These are phyloP conservation scores for Penstemon davidsonii DNA, from an alignment of 257 asterid genomes.

Conservation along the genomic window DNA sequence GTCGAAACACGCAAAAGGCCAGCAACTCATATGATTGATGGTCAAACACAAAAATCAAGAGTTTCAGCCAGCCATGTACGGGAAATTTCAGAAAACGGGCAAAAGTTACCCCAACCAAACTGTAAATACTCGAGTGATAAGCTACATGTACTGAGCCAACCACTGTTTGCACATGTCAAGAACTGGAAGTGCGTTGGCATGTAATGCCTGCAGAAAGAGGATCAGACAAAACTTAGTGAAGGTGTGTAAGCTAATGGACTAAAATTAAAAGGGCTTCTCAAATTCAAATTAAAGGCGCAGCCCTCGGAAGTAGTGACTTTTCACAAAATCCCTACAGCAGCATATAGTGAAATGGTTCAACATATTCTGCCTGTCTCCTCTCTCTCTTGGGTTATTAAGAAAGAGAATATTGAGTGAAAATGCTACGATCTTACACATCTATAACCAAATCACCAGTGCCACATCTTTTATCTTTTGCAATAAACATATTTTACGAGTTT, in stretches of 20 bases:
- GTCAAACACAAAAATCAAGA: constrained; percentile 21
- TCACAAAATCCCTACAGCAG: too few species aligned
- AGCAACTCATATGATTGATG: neutral
- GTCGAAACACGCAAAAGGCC: neutral
- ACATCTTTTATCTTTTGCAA: too few species aligned
- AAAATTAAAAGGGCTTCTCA: neutral
- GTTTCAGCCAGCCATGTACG: constrained; percentile 13
- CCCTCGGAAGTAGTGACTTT: neutral
- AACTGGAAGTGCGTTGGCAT: constrained; percentile 97
- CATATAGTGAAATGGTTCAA: too few species aligned
- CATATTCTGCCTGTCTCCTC: neutral
- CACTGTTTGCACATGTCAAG: constrained; percentile 99
- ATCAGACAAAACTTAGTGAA: neutral
- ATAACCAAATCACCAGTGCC: too few species aligned
- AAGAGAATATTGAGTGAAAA: too few species aligned
- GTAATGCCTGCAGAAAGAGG: constrained; percentile 70
- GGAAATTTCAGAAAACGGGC: constrained; percentile 16
- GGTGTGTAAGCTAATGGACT: too few species aligned
- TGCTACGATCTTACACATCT: too few species aligned
- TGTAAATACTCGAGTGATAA: constrained; percentile 20
- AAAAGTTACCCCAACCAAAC: constrained; percentile 29
- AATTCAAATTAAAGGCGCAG: neutral
- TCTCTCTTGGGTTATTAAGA: neutral
- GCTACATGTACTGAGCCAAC: constrained; percentile 91
- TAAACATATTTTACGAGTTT: too few species aligned